Percentiles rank a stretch among this genome's conserved stretches.
These are phyloP conservation scores for Tetratostichococcus sp. DNA, from an alignment of 139 green algal species.

Conservation along the genomic window DNA sequence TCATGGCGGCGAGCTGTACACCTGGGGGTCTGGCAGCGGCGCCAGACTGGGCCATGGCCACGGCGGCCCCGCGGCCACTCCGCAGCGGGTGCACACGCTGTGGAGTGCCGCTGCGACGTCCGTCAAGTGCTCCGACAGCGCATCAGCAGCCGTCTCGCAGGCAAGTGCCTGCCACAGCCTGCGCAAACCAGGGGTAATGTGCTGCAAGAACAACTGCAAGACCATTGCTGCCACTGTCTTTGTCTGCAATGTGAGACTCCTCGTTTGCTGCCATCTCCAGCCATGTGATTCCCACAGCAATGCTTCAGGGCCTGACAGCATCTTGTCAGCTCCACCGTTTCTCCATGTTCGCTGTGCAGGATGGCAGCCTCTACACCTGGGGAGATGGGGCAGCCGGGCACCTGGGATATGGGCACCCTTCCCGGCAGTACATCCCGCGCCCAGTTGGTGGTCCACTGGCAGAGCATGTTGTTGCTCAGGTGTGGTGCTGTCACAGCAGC, in stretches of 20 bases:
- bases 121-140: not conserved
- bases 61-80: conserved; percentile 27
- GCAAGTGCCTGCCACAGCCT: not conserved
- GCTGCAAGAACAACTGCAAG: no score
- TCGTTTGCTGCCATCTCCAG: no score
- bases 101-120: conserved; percentile 13
- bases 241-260: no score
- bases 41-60: conserved; percentile 61
- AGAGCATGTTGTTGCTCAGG: conserved; percentile 1
- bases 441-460: conserved; percentile 3
- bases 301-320: no score
- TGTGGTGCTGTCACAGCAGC: not conserved
- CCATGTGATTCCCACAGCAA: no score
- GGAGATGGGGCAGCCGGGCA: conserved; percentile 49
- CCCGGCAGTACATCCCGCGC: conserved; percentile 23
- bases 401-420: conserved; percentile 48
- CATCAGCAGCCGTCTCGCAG: not conserved
- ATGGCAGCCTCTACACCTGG: conserved; percentile 75
- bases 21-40: conserved; percentile 50
- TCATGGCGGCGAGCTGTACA: conserved; percentile 54
- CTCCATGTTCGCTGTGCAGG: no score
- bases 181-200: no score
- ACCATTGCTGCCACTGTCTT: no score
- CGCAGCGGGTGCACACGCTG: conserved; percentile 48
- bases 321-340: no score